Conservation (phyloP, 2,329 filamentous ascomycete species). For the Nannizzia gypsea region DNA sequence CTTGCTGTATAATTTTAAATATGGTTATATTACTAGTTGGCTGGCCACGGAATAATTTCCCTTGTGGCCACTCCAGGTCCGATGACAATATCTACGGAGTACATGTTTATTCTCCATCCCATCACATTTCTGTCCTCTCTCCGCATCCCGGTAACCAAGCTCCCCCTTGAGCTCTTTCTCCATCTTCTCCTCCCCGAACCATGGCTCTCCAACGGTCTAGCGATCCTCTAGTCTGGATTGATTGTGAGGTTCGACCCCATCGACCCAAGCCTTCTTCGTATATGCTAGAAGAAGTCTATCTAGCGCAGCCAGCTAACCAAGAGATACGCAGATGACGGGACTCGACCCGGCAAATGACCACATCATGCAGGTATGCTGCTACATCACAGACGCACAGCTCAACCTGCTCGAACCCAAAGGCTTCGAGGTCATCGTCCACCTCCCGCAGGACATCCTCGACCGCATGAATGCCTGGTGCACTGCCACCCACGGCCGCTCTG, state of each 20-base stretch:
- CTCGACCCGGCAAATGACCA: conserved; percentile 65
- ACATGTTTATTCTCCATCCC: neutral
- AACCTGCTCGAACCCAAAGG: conserved; percentile 63
- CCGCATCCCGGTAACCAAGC: neutral
- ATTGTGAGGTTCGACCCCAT: conserved; percentile 49
- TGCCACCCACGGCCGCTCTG: conserved; percentile 64
- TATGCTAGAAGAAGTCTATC: too few species aligned
- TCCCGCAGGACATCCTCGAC: conserved; percentile 56
- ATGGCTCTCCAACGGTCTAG: conserved; percentile 41
- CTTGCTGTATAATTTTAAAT: neutral
- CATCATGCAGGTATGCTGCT: conserved; percentile 85
- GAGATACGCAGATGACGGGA: conserved; percentile 68
- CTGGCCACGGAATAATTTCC: neutral
- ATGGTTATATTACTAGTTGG: too few species aligned
- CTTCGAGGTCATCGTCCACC: conserved; percentile 70
- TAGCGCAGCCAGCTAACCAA: neutral
- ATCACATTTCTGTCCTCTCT: neutral
- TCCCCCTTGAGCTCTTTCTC: neutral
- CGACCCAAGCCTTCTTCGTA: neutral
- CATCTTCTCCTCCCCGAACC: neutral
- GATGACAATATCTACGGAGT: neutral
- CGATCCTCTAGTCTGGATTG: conserved; percentile 74
- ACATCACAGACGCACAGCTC: conserved; percentile 73
- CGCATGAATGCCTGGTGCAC: conserved; percentile 86
- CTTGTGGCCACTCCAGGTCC: neutral